A percentile compares a stretch with the other conserved stretches of the same genome.
Evolutionary conservation across 2,329 filamentous ascomycete species (phyloP).

Genomic region (Penicillium italicum): DNA sequence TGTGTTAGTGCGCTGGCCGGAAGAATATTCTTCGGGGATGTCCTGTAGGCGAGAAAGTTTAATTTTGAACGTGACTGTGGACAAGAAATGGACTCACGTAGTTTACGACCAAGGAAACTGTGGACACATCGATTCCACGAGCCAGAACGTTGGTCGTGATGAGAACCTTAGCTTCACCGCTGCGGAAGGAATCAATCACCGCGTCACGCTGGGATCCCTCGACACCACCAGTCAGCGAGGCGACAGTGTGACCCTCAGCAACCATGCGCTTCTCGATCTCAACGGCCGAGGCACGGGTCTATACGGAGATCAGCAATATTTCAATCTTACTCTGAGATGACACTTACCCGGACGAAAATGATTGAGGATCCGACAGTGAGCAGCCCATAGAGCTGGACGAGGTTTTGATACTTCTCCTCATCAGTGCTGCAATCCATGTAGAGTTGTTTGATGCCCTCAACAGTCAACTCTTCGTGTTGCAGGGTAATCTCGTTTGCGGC

Average conservation of each 20-base stretch:
- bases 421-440: conserved; percentile 89
- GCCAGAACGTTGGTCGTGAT: conserved; percentile 97
- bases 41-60: conserved; percentile 43
- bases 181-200: conserved; percentile 82
- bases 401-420: conserved; percentile 77
- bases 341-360: conserved; percentile 84
- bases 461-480: conserved; percentile 85
- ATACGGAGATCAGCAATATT: conserved; percentile 19
- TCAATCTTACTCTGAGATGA: not conserved
- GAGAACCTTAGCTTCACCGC: conserved; percentile 84
- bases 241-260: conserved; percentile 85
- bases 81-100: conserved; percentile 55
- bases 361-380: conserved; percentile 97
- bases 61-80: not conserved
- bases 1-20: conserved; percentile 56
- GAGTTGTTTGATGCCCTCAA: conserved; percentile 96
- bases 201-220: conserved; percentile 79
- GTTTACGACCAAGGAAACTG: conserved; percentile 97
- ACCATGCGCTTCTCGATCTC: conserved; percentile 84
- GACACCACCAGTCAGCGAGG: conserved; percentile 80
- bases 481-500: conserved; percentile 83
- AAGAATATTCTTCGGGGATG: conserved; percentile 63
- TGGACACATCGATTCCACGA: conserved; percentile 87
- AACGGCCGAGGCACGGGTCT: conserved; percentile 81
- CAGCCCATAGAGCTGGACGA: conserved; percentile 90